Evolutionary conservation across 2,329 filamentous ascomycete species (phyloP).

Genomic region (Venturia asperata): DNA sequence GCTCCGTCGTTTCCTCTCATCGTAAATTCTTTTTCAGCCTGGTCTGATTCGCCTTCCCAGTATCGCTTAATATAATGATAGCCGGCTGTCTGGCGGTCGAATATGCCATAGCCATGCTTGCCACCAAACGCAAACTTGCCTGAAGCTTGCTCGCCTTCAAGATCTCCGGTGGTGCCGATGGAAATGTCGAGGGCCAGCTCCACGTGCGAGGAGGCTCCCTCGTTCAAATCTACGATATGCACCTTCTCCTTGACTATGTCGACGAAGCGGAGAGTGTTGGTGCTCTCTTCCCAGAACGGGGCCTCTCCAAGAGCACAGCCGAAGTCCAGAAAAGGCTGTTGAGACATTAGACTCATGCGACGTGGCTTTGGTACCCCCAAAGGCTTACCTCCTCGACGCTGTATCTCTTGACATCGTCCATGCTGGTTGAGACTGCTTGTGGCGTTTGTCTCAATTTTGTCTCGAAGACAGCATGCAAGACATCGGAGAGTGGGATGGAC

Average conservation of each 20-base stretch:
- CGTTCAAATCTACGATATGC: conserved; percentile 60
- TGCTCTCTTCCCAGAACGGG: conserved; percentile 62
- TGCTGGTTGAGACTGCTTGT: background rate
- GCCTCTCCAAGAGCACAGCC: conserved; percentile 65
- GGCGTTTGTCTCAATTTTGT: background rate
- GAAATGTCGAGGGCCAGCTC: conserved; percentile 51
- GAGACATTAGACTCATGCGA: background rate
- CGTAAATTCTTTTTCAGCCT: conserved; percentile 40
- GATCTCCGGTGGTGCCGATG: conserved; percentile 65
- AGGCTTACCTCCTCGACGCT: background rate
- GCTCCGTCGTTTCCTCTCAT: conserved; percentile 73
- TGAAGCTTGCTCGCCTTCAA: conserved; percentile 52
- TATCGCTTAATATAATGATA: conserved; percentile 51
- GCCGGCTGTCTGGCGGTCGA: conserved; percentile 56
- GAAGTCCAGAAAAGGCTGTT: conserved; percentile 49
- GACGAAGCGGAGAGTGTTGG: conserved; percentile 64
- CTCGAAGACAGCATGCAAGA: background rate
- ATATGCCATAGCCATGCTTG: conserved; percentile 74
- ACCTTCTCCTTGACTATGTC: conserved; percentile 75
- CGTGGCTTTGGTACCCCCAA: background rate
- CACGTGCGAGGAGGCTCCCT: conserved; percentile 53
- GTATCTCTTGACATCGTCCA: background rate
- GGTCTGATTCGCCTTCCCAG: conserved; percentile 46
- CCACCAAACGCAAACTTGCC: conserved; percentile 68
- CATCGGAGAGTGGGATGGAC: background rate